Percentiles rank a stretch among this genome's conserved stretches.
phyloP scores from a whole-genome alignment of 176 grass and related monocot genomes.

The Musa itinerans region DNA sequence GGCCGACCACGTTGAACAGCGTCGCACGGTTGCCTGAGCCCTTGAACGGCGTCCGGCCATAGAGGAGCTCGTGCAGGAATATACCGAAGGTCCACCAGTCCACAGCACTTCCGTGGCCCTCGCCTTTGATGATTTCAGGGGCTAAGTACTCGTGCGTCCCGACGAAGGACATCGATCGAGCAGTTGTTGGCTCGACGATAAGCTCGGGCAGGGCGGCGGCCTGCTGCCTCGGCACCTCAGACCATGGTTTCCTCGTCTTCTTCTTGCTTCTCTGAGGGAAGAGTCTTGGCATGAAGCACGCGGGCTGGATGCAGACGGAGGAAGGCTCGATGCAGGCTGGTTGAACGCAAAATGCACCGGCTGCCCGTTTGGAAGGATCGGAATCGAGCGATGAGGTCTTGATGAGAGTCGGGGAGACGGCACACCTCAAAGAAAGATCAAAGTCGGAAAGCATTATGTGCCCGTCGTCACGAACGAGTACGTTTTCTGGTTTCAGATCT shows the following conservation, averaged over 20 bases:
- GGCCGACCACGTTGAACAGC: constrained; percentile 85
- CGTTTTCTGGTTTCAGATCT: constrained; percentile 92
- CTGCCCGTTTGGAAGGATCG: constrained; percentile 36
- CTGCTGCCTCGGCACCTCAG: constrained; percentile 34
- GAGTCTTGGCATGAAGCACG: constrained; percentile 63
- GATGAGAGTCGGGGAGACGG: constrained; percentile 76
- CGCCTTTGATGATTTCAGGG: constrained; percentile 91
- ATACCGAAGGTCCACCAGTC: constrained; percentile 99
- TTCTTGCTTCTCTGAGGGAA: constrained; percentile 77
- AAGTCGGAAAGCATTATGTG: constrained; percentile 99
- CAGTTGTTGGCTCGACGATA: constrained; percentile 65
- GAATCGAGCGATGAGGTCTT: constrained; percentile 52
- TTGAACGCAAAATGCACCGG: constrained; percentile 74
- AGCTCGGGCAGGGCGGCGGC: constrained; percentile 55
- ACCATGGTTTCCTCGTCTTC: constrained; percentile 45
- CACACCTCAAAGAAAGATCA: constrained; percentile 83
- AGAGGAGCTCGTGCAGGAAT: constrained; percentile 83
- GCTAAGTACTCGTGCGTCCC: constrained; percentile 92
- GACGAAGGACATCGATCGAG: constrained; percentile 92
- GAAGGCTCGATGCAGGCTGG: constrained; percentile 78
- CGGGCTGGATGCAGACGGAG: constrained; percentile 75
- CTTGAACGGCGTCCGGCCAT: constrained; percentile 89
- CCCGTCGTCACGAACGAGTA: constrained; percentile 85
- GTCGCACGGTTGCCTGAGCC: constrained; percentile 86
- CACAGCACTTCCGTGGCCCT: constrained; percentile 93